Evolutionary conservation across 352 stramenopile genomes (phyloP).

Genomic region (Peronospora destructor): DNA sequence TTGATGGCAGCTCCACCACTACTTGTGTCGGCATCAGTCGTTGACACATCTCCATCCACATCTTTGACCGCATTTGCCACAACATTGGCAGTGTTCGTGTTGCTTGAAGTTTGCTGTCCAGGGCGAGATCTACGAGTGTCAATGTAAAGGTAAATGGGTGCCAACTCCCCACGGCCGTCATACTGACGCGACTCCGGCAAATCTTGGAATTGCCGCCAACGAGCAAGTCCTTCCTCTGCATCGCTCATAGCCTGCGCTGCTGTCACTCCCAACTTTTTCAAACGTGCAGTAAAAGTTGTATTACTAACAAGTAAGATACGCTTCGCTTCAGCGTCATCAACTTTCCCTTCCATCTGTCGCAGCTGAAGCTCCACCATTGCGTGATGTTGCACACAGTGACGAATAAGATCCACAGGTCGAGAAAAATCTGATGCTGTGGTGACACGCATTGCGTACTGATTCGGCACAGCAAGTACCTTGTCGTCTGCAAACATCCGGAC

Average conservation of each 20-base stretch:
- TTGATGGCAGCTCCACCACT: constrained; percentile 6
- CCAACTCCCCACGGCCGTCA: constrained; percentile 25
- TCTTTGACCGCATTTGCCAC: constrained; percentile 24
- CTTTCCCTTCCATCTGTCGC: constrained; percentile 16
- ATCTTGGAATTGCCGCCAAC: constrained; percentile 26
- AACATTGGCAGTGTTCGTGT: not conserved
- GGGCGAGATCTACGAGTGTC: constrained; percentile 34
- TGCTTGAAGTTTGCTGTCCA: constrained; percentile 6
- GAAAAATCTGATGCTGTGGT: constrained; percentile 31
- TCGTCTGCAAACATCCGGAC: constrained; percentile 54
- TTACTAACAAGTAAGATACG: constrained; percentile 18
- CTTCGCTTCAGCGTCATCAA: constrained; percentile 18
- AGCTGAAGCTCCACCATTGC: constrained; percentile 46
- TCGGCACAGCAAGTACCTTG: constrained; percentile 42
- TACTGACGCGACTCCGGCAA: constrained; percentile 18
- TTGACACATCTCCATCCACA: constrained; percentile 28
- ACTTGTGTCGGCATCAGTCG: constrained; percentile 24
- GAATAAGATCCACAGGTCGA: constrained; percentile 37
- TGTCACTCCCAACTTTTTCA: constrained; percentile 23
- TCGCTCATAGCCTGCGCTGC: constrained; percentile 14
- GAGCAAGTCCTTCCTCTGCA: constrained; percentile 22
- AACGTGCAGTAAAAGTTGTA: constrained; percentile 25
- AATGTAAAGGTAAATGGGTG: constrained; percentile 50
- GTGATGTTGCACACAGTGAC: constrained; percentile 49
- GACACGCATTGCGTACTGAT: constrained; percentile 49